phyloP scores from a whole-genome alignment of 2,329 filamentous ascomycete species.

The Exophiala mesophila region DNA sequence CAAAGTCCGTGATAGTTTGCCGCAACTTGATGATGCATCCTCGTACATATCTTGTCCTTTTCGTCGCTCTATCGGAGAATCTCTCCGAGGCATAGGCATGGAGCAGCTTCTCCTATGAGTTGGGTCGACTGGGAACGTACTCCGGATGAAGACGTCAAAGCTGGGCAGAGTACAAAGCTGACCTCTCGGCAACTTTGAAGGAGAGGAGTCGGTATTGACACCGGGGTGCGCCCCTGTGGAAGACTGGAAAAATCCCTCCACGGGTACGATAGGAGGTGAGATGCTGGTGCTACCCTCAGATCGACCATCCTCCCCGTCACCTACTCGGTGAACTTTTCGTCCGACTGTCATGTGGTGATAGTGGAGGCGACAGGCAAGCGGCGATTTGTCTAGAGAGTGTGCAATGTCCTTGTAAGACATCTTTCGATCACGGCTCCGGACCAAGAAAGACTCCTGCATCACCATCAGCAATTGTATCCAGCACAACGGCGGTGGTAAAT shows the following conservation, averaged over 20 bases:
- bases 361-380: slow-evolving; percentile 79
- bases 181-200: neutral
- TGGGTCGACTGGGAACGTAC: slow-evolving; percentile 6
- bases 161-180: slow-evolving; percentile 11
- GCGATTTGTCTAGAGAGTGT: slow-evolving; percentile 78
- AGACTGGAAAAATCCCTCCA: neutral
- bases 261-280: slow-evolving; percentile 5
- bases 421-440: slow-evolving; percentile 78
- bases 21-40: slow-evolving; percentile 4
- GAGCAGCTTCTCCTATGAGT: slow-evolving; percentile 14
- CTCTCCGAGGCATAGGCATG: slow-evolving; percentile 2
- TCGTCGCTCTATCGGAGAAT: neutral
- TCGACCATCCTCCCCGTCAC: slow-evolving; percentile 13
- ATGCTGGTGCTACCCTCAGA: slow-evolving; percentile 10
- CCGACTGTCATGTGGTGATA: slow-evolving; percentile 76
- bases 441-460: slow-evolving; percentile 76
- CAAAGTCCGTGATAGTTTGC: slow-evolving; percentile 7
- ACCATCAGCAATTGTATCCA: slow-evolving; percentile 2
- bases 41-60: slow-evolving; percentile 2
- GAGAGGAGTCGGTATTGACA: neutral
- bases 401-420: slow-evolving; percentile 91
- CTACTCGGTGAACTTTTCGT: slow-evolving; percentile 16
- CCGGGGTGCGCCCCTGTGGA: neutral
- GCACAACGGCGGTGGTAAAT: too few species aligned
- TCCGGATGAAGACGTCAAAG: slow-evolving; percentile 19